Conservation (phyloP, 495 filamentous ascomycete genomes). For the Penicillium cataractarum region DNA sequence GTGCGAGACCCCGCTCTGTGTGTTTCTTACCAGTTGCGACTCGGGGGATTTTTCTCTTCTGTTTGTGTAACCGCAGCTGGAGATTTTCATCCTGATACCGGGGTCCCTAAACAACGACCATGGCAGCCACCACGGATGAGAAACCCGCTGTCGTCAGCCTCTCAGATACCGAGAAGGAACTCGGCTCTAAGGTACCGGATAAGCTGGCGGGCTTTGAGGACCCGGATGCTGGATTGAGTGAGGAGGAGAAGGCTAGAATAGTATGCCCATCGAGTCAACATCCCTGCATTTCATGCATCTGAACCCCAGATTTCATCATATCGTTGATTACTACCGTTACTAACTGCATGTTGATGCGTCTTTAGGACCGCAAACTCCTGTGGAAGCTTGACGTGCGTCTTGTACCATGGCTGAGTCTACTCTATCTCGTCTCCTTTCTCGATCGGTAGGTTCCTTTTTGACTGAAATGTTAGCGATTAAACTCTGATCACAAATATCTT, state of each 20-base stretch:
- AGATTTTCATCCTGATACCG: neutral
- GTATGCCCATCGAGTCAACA: slow-evolving; percentile 51
- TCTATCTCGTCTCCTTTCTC: slow-evolving; percentile 85
- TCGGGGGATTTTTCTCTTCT: neutral
- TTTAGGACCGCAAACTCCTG: slow-evolving; percentile 67
- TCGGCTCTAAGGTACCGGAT: slow-evolving; percentile 5
- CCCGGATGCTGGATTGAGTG: slow-evolving; percentile 69
- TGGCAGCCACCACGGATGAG: slow-evolving; percentile 24
- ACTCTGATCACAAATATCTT: neutral
- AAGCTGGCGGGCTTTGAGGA: slow-evolving; percentile 48
- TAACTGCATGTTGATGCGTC: slow-evolving; percentile 4
- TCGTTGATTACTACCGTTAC: neutral
- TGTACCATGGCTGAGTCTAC: slow-evolving; percentile 81
- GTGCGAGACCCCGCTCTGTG: slow-evolving; percentile 3
- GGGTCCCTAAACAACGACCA: slow-evolving; percentile 3
- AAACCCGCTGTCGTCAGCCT: slow-evolving; percentile 4
- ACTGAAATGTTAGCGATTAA: neutral
- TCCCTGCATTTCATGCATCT: neutral
- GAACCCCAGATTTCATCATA: neutral
- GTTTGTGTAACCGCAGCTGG: neutral
- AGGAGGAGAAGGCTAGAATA: slow-evolving; percentile 66
- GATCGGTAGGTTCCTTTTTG: slow-evolving; percentile 53
- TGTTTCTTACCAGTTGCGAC: neutral
- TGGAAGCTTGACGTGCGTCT: slow-evolving; percentile 71
- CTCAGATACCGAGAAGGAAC: slow-evolving; percentile 31